Percentiles rank a stretch among this genome's conserved stretches.
Evolutionary conservation across 129 eudicot genomes (phyloP).

Genomic region (Solidago caesia): DNA sequence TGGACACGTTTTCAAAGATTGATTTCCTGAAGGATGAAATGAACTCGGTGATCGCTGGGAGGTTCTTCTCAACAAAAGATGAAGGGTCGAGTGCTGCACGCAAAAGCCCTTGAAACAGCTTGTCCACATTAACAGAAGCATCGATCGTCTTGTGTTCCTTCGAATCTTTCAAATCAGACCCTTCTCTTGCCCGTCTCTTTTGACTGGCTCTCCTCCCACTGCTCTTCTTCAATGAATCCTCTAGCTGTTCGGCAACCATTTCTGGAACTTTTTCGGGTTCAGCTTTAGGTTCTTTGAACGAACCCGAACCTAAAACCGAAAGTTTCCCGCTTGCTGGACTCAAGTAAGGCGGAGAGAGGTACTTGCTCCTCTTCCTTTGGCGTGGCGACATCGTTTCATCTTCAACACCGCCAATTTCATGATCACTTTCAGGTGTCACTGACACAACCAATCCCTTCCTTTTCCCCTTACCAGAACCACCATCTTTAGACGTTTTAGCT

Average conservation of each 20-base stretch:
- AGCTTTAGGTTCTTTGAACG: conserved; percentile 31
- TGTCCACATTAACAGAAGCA: conserved; percentile 25
- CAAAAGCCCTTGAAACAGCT: conserved; percentile 40
- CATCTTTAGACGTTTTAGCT: conserved; percentile 28
- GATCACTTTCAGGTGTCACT: conserved; percentile 24
- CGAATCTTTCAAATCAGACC: conserved; percentile 12
- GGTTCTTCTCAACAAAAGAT: conserved; percentile 27
- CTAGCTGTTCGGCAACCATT: conserved; percentile 34
- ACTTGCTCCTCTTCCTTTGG: conserved; percentile 61
- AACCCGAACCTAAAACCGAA: conserved; percentile 21
- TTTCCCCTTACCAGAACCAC: conserved; percentile 27
- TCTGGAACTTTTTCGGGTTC: conserved; percentile 37
- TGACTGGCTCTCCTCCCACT: conserved; percentile 25
- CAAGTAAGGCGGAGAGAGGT: conserved; percentile 60
- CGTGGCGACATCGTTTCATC: conserved; percentile 38
- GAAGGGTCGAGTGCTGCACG: conserved; percentile 54
- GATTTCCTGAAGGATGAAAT: conserved; percentile 46
- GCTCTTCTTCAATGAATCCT: conserved; percentile 23
- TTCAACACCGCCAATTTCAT: conserved; percentile 27
- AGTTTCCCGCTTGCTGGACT: conserved; percentile 26
- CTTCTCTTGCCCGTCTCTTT: conserved; percentile 16
- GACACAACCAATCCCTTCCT: conserved; percentile 30
- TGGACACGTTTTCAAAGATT: conserved; percentile 36
- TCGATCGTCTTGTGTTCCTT: conserved; percentile 19
- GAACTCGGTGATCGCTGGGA: conserved; percentile 39